Conservation (phyloP, 1,284 basidiomycete genomes). For the Cutaneotrichosporon curvatum region DNA sequence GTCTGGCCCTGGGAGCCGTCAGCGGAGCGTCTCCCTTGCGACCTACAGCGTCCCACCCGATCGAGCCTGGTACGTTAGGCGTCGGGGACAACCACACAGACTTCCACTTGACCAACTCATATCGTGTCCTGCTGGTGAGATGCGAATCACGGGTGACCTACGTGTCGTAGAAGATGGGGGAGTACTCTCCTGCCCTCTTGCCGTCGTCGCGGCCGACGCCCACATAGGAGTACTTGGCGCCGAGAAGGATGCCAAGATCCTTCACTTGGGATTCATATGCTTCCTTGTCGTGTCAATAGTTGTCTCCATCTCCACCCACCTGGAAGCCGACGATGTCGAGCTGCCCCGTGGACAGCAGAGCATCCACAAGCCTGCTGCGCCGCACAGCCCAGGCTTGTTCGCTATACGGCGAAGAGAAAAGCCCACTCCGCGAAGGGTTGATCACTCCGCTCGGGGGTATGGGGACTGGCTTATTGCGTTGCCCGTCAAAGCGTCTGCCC, state of each 20-base stretch:
- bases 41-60: slow-evolving; percentile 45
- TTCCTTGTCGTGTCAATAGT: slow-evolving; percentile 45
- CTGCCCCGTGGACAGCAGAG: slow-evolving; percentile 23
- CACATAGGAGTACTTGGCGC: slow-evolving; percentile 52
- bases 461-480: slow-evolving; percentile 21
- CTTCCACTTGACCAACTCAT: slow-evolving; percentile 20
- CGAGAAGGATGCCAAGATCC: slow-evolving; percentile 56
- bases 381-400: slow-evolving; percentile 39
- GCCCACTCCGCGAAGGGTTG: slow-evolving; percentile 6
- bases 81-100: slow-evolving; percentile 40
- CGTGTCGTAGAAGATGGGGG: slow-evolving; percentile 59
- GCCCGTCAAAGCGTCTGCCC: slow-evolving; percentile 30
- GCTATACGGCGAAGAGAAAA: slow-evolving; percentile 13
- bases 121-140: slow-evolving; percentile 5
- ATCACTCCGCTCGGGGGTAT: slow-evolving; percentile 26
- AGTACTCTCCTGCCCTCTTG: slow-evolving; percentile 54
- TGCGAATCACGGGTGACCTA: slow-evolving; percentile 23
- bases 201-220: slow-evolving; percentile 62
- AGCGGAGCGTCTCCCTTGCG: not conserved
- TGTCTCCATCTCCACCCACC: slow-evolving; percentile 8
- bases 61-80: slow-evolving; percentile 33
- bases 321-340: slow-evolving; percentile 47
- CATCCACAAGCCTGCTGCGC: slow-evolving; percentile 34
- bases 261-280: slow-evolving; percentile 55
- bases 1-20: slow-evolving; percentile 26